Evolutionary conservation across 1,284 basidiomycete species (phyloP), one percentile per base, ranked within the genome.

Genomic region (Puccinia sorghi): DNA sequence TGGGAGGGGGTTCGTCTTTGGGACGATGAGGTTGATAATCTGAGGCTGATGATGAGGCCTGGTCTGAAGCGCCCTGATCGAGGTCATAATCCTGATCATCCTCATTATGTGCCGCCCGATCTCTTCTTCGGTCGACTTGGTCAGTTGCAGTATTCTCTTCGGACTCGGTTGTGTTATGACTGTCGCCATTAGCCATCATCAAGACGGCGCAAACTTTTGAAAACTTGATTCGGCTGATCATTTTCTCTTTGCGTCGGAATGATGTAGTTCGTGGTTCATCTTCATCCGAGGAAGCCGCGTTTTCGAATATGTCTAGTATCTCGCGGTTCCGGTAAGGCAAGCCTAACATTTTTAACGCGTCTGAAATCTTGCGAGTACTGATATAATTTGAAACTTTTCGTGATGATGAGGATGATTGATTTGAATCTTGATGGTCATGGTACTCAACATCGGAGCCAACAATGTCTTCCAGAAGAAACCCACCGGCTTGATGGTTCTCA

Each of bases 151-250:
- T 32, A 32, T 59, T 56, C 25, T 72, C 57, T 8, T 57, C 71
- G 0, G 22, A 59, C n/a, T 52, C 71, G 1, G 48, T 32, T 32
- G 32, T 32, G 13, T 25, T 13, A 48, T 52, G n/a, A 0, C 27
- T 15, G 59, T 41, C 25, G 20, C 46, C 46, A 63, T 59, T 46
- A 9, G 32, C 48, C 7, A 52, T 27, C 72, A 75, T 75, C 57
- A 75, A 75, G 37, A 52, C 72, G 37, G 72, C 72, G 54, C 72
- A 75, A 20, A 75, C 72, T 52, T 64, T 59, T 15, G 72, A 63
- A 46, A 75, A 75, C 41, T 75, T 61, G 11, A 61, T 22, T 17
- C 72, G 57, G 48, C 61, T 59, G 46, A 75, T 64, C 46, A 48
- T 41, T 66, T 54, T 61, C 12, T 52, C 48, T 63, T 64, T 61